Evolutionary conservation across 495 filamentous ascomycete species (phyloP), one percentile per base, ranked within the genome.

Genomic region (Penicillium steckii): DNA sequence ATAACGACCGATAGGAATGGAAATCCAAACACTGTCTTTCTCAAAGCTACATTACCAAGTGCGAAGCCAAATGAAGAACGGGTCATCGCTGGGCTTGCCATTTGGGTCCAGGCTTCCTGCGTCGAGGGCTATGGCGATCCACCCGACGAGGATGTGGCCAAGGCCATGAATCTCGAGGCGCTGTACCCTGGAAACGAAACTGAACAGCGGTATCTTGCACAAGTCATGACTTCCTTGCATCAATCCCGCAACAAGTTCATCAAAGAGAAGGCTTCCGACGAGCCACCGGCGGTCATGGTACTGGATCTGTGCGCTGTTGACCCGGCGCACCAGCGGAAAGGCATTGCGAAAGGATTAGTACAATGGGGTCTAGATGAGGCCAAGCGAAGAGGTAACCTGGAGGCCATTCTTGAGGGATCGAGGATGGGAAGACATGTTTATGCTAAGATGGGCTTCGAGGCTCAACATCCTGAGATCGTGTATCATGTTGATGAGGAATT

Each of bases 391-490:
- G 72, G 74, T 3, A 61, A 61, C n/a, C 48, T 69, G 22, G 68
- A 77, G 45, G 60, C 61, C 13, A 60, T 64, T 8, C 61, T 66
- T 17, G 74, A 77, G 46, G 74, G 65, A 22, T 77, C 74, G 5
- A 65, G 55, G 8, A 74, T 75, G 71, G 74, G 74, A 12, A 56
- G 74, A 13, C 59, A 66, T 54, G 72, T 71, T 2, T 77, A 77
- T 43, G 32, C 44, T 15, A 58, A 68, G 23, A 50, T 74, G 48
- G 74, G 74, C 0, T 77, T 77, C 46, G 22, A 44, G 7, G 59
- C 61, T 1, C 66, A 71, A 30, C 67, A 63, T 1, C n/a, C 37
- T 4, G 65, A 68, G 29, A 41, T 64, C 35, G 56, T 66, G 48
- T 74, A 72, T 44, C 17, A 56, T 23, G 66, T 74, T 27, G 71